phyloP scores from a whole-genome alignment of 176 grass and related monocot species.

The Chloris gayana region DNA sequence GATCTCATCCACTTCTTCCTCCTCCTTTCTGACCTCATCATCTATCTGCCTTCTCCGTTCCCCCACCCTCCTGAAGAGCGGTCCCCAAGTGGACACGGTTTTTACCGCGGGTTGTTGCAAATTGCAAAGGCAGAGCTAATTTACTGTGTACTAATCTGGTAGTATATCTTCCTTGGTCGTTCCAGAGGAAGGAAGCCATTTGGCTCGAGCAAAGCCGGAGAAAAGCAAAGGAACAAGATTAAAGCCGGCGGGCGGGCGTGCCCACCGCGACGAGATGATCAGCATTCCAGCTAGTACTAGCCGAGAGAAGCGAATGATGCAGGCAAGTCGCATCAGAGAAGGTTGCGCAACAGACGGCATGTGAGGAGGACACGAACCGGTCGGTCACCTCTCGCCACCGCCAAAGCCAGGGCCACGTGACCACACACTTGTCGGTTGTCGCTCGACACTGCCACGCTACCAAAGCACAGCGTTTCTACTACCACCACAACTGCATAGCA shows the following conservation, averaged over 20 bases:
- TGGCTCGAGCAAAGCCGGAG: too few relatives aligned
- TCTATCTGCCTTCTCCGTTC: background rate
- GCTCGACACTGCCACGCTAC: background rate
- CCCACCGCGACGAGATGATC: too few relatives aligned
- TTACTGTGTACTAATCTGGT: too few relatives aligned
- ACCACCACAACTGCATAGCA: too few relatives aligned
- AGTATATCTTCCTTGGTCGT: too few relatives aligned
- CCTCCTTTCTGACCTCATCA: constrained; percentile 9
- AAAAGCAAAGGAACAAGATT: too few relatives aligned
- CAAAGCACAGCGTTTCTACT: too few relatives aligned
- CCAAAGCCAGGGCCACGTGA: background rate
- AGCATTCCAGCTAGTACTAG: background rate
- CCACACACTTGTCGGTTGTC: background rate
- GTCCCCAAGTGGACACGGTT: background rate
- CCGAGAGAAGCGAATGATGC: background rate
- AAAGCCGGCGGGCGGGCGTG: too few relatives aligned
- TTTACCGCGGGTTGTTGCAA: too few relatives aligned
- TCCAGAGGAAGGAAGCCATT: too few relatives aligned
- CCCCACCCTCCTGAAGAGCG: background rate
- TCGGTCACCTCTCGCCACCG: background rate
- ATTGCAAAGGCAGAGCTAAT: too few relatives aligned
- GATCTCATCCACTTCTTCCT: constrained; percentile 10
- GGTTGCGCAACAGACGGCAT: background rate
- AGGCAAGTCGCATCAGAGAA: background rate
- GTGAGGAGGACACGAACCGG: background rate